Evolutionary conservation across 2,329 filamentous ascomycete genomes (phyloP).

Genomic region (Harringtonia aguacate): DNA sequence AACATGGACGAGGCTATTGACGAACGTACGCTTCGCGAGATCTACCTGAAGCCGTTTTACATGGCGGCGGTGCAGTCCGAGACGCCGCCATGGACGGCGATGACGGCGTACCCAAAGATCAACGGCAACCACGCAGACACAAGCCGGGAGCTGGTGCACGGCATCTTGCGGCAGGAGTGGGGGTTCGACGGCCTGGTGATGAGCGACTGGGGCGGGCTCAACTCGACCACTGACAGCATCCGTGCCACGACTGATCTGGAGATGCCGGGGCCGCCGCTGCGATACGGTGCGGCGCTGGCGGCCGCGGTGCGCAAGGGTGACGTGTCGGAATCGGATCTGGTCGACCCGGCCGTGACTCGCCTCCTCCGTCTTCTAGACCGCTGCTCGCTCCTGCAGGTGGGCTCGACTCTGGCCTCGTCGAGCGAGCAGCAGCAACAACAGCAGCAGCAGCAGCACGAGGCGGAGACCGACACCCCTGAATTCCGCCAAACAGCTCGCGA

Average conservation of each 20-base stretch:
- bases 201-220: constrained; percentile 23
- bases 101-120: constrained; percentile 29
- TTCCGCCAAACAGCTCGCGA: constrained; percentile 11
- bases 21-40: constrained; percentile 26
- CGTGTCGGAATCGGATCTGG: constrained; percentile 11
- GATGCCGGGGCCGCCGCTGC: constrained; percentile 20
- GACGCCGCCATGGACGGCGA: constrained; percentile 20
- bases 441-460: no score
- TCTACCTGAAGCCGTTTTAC: constrained; percentile 27
- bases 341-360: constrained; percentile 16
- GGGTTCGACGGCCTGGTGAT: constrained; percentile 25
- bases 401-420: constrained; percentile 7
- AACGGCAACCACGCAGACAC: constrained; percentile 27
- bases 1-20: constrained; percentile 23
- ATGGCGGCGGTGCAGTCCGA: constrained; percentile 14
- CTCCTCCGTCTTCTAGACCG: constrained; percentile 3
- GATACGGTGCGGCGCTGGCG: constrained; percentile 9
- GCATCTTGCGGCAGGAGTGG: constrained; percentile 26
- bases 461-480: no score
- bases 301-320: constrained; percentile 4
- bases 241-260: constrained; percentile 17
- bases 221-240: constrained; percentile 10
- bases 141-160: constrained; percentile 21
- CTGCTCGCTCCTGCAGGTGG: neutral
- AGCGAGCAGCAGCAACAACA: no score